Conservation (phyloP, 257 asterid genomes). For the Voacanga thouarsii region DNA sequence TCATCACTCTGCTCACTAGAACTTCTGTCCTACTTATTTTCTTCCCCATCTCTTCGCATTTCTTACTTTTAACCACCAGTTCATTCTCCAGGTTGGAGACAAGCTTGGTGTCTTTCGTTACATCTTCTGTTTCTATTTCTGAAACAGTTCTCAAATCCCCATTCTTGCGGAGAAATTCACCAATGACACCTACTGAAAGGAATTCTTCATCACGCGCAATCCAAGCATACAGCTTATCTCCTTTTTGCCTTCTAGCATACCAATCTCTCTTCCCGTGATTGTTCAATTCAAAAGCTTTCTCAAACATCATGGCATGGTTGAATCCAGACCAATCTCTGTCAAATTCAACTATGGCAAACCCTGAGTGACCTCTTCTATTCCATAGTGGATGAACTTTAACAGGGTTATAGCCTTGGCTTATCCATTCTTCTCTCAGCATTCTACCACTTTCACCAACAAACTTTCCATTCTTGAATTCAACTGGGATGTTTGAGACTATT, state of each 20-base stretch:
- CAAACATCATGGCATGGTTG: slow-evolving; percentile 65
- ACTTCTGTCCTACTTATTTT: slow-evolving; percentile 59
- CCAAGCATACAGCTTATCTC: slow-evolving; percentile 70
- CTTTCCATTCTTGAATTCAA: slow-evolving; percentile 46
- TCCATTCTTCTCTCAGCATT: slow-evolving; percentile 55
- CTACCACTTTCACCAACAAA: slow-evolving; percentile 66
- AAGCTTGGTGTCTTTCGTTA: slow-evolving; percentile 49
- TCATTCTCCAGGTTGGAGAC: slow-evolving; percentile 43
- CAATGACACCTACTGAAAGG: slow-evolving; percentile 34
- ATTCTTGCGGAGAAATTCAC: slow-evolving; percentile 64
- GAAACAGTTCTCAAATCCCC: slow-evolving; percentile 75
- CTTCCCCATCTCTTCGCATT: slow-evolving; percentile 57
- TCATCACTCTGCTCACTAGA: slow-evolving; percentile 42
- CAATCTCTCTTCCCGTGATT: slow-evolving; percentile 70
- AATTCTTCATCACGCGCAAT: slow-evolving; percentile 79
- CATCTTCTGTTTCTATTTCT: slow-evolving; percentile 49
- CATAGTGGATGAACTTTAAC: slow-evolving; percentile 61
- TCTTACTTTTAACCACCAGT: slow-evolving; percentile 42
- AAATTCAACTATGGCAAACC: slow-evolving; percentile 70
- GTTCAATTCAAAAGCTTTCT: slow-evolving; percentile 65
- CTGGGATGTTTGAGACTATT: slow-evolving; percentile 63
- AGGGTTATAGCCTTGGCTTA: slow-evolving; percentile 65
- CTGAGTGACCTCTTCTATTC: slow-evolving; percentile 60
- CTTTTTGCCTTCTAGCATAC: slow-evolving; percentile 33
- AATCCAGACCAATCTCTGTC: slow-evolving; percentile 78